These are phyloP conservation scores for Phaseolus coccineus DNA, from an alignment of 331 rosid species.

Conservation along the genomic window DNA sequence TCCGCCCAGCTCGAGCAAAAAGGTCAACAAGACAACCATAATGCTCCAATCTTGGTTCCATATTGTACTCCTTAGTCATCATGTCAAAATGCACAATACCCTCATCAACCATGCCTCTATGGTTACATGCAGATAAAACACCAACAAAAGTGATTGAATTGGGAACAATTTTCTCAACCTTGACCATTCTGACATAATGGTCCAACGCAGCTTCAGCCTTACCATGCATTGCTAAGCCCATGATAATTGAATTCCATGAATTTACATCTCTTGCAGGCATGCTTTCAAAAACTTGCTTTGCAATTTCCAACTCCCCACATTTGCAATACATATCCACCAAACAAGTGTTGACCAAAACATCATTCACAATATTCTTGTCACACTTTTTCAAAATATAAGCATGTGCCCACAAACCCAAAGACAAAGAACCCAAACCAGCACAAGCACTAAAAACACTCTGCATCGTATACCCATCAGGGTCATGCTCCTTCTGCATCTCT, in stretches of 20 bases:
- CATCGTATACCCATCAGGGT: conserved; percentile 81
- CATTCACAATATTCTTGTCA: conserved; percentile 39
- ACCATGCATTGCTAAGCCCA: conserved; percentile 78
- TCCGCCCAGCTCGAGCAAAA: conserved; percentile 67
- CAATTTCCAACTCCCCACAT: conserved; percentile 73
- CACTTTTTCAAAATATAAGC: conserved; percentile 62
- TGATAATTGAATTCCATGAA: conserved; percentile 78
- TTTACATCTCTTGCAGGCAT: conserved; percentile 63
- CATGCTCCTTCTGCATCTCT: conserved; percentile 62
- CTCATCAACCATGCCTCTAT: conserved; percentile 68
- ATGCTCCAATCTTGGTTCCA: conserved; percentile 73
- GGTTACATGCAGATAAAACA: conserved; percentile 80
- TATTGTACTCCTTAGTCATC: conserved; percentile 63
- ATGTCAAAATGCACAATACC: conserved; percentile 63
- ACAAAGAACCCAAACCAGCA: conserved; percentile 75
- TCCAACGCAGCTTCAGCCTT: conserved; percentile 63
- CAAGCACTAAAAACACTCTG: conserved; percentile 81
- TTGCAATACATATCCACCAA: conserved; percentile 87
- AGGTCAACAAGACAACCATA: conserved; percentile 90
- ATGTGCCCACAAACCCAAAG: conserved; percentile 87
- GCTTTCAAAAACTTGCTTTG: conserved; percentile 67
- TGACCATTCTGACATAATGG: conserved; percentile 56
- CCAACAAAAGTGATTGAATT: conserved; percentile 82
- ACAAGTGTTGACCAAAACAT: conserved; percentile 65
- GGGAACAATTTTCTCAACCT: conserved; percentile 50